phyloP scores from a whole-genome alignment of 2,329 filamentous ascomycete species.

The Ophioceras dolichostomum region DNA sequence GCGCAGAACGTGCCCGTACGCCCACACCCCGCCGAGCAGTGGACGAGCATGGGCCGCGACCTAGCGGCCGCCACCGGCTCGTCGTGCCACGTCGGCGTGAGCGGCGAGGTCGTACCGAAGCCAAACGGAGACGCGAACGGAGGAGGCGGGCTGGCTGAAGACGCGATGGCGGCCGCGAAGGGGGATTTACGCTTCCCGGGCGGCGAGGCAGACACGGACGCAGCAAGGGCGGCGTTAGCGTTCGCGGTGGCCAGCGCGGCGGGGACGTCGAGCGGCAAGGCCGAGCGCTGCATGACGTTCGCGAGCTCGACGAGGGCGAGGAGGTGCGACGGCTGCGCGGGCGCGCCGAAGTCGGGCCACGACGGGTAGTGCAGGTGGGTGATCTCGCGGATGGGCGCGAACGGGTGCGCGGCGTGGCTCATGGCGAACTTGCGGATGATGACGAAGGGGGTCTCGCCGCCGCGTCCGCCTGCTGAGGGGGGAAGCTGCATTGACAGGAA shows the following conservation, averaged over 20 bases:
- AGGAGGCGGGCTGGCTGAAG: neutral
- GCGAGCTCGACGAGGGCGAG: slow-evolving; percentile 82
- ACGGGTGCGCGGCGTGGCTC: slow-evolving; percentile 64
- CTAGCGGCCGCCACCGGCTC: slow-evolving; percentile 44
- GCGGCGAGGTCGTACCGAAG: neutral
- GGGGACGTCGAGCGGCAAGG: slow-evolving; percentile 23
- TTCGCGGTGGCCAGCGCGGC: slow-evolving; percentile 10
- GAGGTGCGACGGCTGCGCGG: slow-evolving; percentile 77
- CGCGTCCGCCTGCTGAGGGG: too few relatives aligned
- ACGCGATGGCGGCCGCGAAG: too few relatives aligned
- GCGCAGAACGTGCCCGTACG: slow-evolving; percentile 95
- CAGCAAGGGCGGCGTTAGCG: slow-evolving; percentile 9
- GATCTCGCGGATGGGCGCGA: slow-evolving; percentile 78
- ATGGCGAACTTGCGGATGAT: slow-evolving; percentile 80
- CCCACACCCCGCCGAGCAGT: slow-evolving; percentile 92
- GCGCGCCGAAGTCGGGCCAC: slow-evolving; percentile 97
- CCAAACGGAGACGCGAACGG: too few relatives aligned
- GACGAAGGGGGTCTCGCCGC: slow-evolving; percentile 57
- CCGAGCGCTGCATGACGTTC: slow-evolving; percentile 57
- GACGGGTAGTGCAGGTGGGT: slow-evolving; percentile 88
- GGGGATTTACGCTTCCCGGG: neutral
- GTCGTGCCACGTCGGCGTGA: slow-evolving; percentile 29
- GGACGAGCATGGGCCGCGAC: slow-evolving; percentile 69
- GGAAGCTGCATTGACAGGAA: slow-evolving; percentile 5
- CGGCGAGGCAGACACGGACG: slow-evolving; percentile 4